These are phyloP conservation scores for Massarina eburnea DNA, from an alignment of 2,329 filamentous ascomycete genomes.

Conservation along the genomic window DNA sequence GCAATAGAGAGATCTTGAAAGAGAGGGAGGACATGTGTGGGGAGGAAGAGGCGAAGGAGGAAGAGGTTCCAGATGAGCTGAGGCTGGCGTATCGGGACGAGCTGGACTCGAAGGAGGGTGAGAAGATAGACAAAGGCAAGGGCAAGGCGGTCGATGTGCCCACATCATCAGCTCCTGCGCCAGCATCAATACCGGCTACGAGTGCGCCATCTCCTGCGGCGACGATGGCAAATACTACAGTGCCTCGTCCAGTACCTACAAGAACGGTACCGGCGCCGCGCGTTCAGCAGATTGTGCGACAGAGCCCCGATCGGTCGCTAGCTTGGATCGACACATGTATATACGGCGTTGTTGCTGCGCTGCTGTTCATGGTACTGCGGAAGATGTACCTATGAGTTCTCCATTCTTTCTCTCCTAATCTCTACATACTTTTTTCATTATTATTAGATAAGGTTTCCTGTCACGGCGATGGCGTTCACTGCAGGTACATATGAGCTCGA, in stretches of 20 bases:
- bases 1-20: conserved; percentile 72
- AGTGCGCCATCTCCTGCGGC: not conserved
- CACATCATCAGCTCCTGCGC: not conserved
- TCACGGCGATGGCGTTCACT: not conserved
- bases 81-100: conserved; percentile 74
- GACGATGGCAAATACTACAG: not conserved
- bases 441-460: not conserved
- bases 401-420: not conserved
- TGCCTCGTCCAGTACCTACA: conserved; percentile 12
- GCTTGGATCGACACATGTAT: conserved; percentile 83
- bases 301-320: conserved; percentile 56
- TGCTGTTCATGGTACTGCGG: conserved; percentile 68
- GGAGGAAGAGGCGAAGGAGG: conserved; percentile 46
- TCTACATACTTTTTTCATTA: not conserved
- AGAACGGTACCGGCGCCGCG: conserved; percentile 15
- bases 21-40: conserved; percentile 65
- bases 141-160: not conserved
- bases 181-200: not conserved
- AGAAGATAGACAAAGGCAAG: not conserved
- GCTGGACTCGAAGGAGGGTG: conserved; percentile 50
- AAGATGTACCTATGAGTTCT: conserved; percentile 38
- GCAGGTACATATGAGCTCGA: not conserved
- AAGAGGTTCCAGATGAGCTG: conserved; percentile 57
- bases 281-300: conserved; percentile 27
- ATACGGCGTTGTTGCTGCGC: conserved; percentile 67